Base-by-base conservation (phyloP, 495 filamentous ascomycete genomes). In the Jackrogersella multiformis region DNA sequence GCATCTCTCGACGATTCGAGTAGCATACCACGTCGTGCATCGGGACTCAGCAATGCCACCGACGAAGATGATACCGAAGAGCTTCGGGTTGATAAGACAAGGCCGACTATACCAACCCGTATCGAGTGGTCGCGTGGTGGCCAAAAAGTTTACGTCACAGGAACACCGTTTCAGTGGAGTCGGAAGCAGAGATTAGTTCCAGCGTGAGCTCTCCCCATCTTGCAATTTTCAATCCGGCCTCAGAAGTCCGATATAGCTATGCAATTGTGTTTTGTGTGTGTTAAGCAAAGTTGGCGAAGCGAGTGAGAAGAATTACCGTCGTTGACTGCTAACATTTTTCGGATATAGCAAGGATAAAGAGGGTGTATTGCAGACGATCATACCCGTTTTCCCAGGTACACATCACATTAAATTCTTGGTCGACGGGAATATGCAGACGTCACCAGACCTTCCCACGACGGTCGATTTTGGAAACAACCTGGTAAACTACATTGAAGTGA, bases 381-480 rank as follows among this genome's bases (percentile, higher is more conserved):
- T 97, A 64, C 88, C 89, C 69, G 87, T 99, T 56, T 89, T 89
- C 12, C 92, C 95, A 1, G 95, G 95, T 36, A 98, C 95, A 1
- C 95, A 99, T 78, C 95, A 99, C 78, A 82, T 99, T 67, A 93
- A 95, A 71, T 99, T 98, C 80, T 86, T 99, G 68, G 92, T 98
- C 23, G 93, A 97, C 77, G 91, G 90, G 34, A 89, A 93, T 63
- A 97, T 98, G 93, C 84, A 88, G 61, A 91, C 91, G 15, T 93
- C 94, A 4, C 88, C 91, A 42, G 86, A 90, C 64, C 85, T 97
- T 20, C 94, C 95, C 2, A 98, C 96, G 0, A 94, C 95, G 0
- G 95, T 99, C 23, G 95, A 99, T 78, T 96, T 93, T 75, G 95
- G 92, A 39, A 97, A 97, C 73, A 94, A 96, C 72, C 80, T 99